phyloP scores from a whole-genome alignment of 352 stramenopile genomes.

The Pythium rhizo-oryzae region DNA sequence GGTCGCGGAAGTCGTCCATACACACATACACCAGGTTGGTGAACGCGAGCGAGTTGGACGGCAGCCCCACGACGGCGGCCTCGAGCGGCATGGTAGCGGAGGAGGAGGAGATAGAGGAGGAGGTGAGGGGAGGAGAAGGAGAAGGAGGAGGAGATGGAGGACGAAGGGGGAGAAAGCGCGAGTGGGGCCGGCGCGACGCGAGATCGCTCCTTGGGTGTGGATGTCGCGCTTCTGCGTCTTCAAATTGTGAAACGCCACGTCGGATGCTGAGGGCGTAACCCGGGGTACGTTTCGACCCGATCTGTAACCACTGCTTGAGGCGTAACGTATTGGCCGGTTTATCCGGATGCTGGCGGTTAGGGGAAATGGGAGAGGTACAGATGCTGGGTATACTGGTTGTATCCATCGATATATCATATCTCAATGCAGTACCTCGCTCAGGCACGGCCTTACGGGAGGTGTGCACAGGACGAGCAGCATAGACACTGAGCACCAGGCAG shows the following conservation, averaged over 20 bases:
- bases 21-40: constrained; percentile 86
- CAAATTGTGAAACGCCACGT: constrained; percentile 33
- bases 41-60: constrained; percentile 79
- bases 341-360: no score
- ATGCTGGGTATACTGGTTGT: no score
- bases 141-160: background rate
- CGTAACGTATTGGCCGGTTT: background rate
- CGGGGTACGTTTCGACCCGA: constrained; percentile 2
- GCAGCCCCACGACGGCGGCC: constrained; percentile 61
- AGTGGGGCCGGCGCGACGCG: background rate
- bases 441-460: no score
- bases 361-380: no score
- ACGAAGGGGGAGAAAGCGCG: background rate
- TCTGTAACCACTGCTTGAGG: background rate
- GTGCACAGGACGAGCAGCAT: no score
- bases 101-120: background rate
- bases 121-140: background rate
- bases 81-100: constrained; percentile 52
- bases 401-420: no score
- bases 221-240: constrained; percentile 18
- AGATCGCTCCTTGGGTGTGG: constrained; percentile 2
- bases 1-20: constrained; percentile 70
- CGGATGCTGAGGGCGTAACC: background rate
- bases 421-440: no score
- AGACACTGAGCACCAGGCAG: no score